Evolutionary conservation across 768 basidiomycete species (phyloP).

Genomic region (Lentinula detonsa): DNA sequence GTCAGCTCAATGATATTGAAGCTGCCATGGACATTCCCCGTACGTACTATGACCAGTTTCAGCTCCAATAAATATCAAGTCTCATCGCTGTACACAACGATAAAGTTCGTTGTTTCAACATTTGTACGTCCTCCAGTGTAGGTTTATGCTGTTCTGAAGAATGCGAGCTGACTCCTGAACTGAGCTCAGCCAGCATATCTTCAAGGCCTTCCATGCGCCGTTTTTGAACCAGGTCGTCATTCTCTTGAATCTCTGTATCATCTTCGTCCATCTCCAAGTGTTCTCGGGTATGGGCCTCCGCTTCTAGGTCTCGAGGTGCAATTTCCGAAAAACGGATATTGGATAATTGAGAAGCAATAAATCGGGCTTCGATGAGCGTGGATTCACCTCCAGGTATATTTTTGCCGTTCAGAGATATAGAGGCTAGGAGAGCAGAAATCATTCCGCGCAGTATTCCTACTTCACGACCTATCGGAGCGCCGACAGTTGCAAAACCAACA

Average conservation of each 20-base stretch:
- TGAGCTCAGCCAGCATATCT: conserved; percentile 45
- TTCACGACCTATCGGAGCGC: conserved; percentile 70
- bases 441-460: conserved; percentile 75
- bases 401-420: conserved; percentile 33
- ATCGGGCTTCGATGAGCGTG: conserved; percentile 39
- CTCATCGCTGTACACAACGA: conserved; percentile 24
- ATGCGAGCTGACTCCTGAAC: conserved; percentile 18
- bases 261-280: conserved; percentile 39
- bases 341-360: conserved; percentile 50
- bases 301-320: conserved; percentile 69
- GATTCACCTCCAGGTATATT: conserved; percentile 8
- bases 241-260: conserved; percentile 23
- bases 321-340: conserved; percentile 65
- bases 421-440: conserved; percentile 54
- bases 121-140: conserved; percentile 33
- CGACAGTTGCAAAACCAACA: conserved; percentile 66
- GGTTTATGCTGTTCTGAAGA: conserved; percentile 18
- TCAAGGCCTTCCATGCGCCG: conserved; percentile 48
- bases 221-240: conserved; percentile 40
- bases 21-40: background rate
- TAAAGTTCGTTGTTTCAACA: conserved; percentile 29
- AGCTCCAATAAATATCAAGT: conserved; percentile 21
- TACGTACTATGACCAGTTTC: background rate
- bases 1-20: too few relatives aligned
- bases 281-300: conserved; percentile 68